These are phyloP conservation scores for Wickerhamiella australiensis DNA, from an alignment of 805 yeast genomes.

Conservation along the genomic window DNA sequence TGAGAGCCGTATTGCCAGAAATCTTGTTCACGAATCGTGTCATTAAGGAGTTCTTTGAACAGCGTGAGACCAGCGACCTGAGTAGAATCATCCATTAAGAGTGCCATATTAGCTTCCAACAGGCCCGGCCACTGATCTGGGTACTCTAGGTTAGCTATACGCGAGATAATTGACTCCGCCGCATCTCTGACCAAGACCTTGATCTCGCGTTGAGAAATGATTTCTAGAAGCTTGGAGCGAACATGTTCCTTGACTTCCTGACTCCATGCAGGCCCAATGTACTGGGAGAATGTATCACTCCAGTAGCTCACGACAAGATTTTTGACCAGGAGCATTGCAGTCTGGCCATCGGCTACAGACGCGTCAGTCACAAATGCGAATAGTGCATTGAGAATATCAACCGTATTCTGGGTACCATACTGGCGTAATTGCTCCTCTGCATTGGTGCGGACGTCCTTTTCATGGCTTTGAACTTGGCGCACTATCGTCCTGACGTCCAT, in stretches of 20 bases:
- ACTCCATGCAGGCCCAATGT: conserved; percentile 49
- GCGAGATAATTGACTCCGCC: conserved; percentile 64
- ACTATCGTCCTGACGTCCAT: conserved; percentile 8
- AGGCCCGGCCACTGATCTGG: conserved; percentile 94
- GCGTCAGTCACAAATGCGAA: conserved; percentile 12
- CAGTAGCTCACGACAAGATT: conserved; percentile 60
- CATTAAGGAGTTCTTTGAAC: conserved; percentile 65
- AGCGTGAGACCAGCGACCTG: conserved; percentile 30
- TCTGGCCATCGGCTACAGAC: conserved; percentile 31
- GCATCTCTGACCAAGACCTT: conserved; percentile 44
- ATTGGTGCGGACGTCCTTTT: not conserved
- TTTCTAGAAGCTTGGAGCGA: conserved; percentile 39
- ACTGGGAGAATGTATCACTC: conserved; percentile 74
- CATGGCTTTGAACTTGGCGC: conserved; percentile 4
- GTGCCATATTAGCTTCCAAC: conserved; percentile 14
- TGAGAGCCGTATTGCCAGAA: conserved; percentile 55
- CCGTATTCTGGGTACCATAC: conserved; percentile 6
- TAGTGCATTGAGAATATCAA: conserved; percentile 15
- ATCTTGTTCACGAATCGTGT: conserved; percentile 72
- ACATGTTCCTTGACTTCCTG: conserved; percentile 41
- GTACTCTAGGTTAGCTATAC: conserved; percentile 76
- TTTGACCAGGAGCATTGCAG: conserved; percentile 54
- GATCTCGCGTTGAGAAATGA: conserved; percentile 39
- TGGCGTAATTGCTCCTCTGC: conserved; percentile 9
- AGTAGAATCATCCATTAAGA: conserved; percentile 37